phyloP scores from a whole-genome alignment of 2,329 filamentous ascomycete species.

The Hymenotorrendiella dingleyae region DNA sequence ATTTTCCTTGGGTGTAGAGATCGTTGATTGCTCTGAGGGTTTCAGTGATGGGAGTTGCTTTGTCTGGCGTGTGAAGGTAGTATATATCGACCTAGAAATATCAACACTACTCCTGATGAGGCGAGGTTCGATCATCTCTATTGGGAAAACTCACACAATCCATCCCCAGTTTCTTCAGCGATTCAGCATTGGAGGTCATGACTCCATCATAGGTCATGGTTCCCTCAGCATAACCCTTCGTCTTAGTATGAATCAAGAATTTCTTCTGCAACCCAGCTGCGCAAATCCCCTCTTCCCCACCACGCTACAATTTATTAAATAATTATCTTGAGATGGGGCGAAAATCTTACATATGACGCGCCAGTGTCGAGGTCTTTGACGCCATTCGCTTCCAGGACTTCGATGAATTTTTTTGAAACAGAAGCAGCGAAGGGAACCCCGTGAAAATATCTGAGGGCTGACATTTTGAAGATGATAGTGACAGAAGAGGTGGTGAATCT shows the following conservation, averaged over 20 bases:
- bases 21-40: slow-evolving; percentile 48
- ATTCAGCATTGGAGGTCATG: neutral
- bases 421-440: neutral
- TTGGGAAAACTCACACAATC: neutral
- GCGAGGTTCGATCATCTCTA: no score
- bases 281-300: neutral
- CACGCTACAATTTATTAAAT: neutral
- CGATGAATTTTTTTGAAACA: neutral
- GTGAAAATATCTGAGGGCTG: no score
- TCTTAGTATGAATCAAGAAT: neutral
- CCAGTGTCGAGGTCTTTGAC: neutral
- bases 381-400: neutral
- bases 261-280: neutral
- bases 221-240: neutral
- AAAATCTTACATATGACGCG: neutral
- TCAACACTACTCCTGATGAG: no score
- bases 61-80: neutral
- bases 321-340: neutral
- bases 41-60: neutral
- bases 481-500: no score
- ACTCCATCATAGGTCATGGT: neutral
- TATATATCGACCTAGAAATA: neutral
- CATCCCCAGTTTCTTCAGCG: neutral
- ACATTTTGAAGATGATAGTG: no score
- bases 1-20: slow-evolving; percentile 74